Evolutionary conservation across 176 grass and related monocot genomes (phyloP).

Genomic region (Calamus simplicifolius): DNA sequence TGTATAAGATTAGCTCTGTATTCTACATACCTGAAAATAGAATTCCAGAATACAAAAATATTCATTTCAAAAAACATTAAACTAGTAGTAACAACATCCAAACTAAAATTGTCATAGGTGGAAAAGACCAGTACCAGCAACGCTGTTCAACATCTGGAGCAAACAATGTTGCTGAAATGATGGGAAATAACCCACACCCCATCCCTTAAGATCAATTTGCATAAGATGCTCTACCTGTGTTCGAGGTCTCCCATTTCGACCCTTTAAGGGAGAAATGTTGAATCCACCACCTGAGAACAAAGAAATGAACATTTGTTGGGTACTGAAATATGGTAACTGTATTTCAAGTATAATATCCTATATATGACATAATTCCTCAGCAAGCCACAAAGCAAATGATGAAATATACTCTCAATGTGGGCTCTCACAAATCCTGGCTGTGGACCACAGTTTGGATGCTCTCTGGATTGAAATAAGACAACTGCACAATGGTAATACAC

Average conservation of each 20-base stretch:
- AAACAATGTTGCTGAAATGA: constrained; percentile 95
- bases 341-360: too few species aligned
- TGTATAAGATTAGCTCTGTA: too few species aligned
- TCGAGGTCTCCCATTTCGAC: constrained; percentile 61
- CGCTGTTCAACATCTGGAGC: constrained; percentile 93
- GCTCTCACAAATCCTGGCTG: constrained; percentile 97
- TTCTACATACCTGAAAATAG: too few species aligned
- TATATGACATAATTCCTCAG: too few species aligned
- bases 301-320: neutral
- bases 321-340: too few species aligned
- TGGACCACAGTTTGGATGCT: constrained; percentile 87
- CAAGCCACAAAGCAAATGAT: too few species aligned
- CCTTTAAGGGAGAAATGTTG: constrained; percentile 91
- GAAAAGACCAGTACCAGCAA: constrained; percentile 51
- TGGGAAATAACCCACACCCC: constrained; percentile 72
- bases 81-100: neutral
- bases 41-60: neutral
- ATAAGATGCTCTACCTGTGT: constrained; percentile 97
- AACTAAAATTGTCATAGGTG: neutral
- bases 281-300: constrained; percentile 79
- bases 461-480: constrained; percentile 92
- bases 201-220: constrained; percentile 99
- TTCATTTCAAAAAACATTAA: neutral
- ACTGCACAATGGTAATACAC: constrained; percentile 37
- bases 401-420: constrained; percentile 71